phyloP scores from a whole-genome alignment of 257 asterid species.

The Mentha longifolia region DNA sequence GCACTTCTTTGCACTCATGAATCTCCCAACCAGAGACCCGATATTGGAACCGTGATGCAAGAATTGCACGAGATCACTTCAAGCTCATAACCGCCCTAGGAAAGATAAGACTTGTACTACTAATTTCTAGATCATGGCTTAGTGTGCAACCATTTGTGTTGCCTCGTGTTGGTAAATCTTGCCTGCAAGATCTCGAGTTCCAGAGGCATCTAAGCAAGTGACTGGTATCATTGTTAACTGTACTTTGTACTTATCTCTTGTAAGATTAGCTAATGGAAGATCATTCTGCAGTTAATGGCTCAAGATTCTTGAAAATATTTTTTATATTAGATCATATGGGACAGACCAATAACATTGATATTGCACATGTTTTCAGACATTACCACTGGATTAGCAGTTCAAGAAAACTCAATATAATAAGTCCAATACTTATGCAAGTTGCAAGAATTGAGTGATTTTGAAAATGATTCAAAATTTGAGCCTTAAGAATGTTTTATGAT shows the following conservation, averaged over 20 bases:
- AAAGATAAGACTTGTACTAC: constrained; percentile 21
- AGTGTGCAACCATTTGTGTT: constrained; percentile 31
- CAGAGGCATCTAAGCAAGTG: constrained; percentile 29
- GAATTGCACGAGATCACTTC: constrained; percentile 50
- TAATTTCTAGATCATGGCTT: constrained; percentile 37
- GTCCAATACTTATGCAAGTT: no score
- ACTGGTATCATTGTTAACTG: constrained; percentile 28
- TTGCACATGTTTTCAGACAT: neutral
- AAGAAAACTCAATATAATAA: no score
- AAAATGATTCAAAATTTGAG: neutral
- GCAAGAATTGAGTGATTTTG: neutral
- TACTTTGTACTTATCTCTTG: constrained; percentile 32
- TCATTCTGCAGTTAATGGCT: constrained; percentile 14
- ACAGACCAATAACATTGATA: neutral
- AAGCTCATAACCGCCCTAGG: constrained; percentile 22
- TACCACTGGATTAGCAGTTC: no score
- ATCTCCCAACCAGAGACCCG: constrained; percentile 68
- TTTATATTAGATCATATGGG: neutral
- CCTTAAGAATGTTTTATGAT: constrained; percentile 24
- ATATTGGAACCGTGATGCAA: constrained; percentile 62
- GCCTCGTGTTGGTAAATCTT: neutral
- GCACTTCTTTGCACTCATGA: constrained; percentile 89
- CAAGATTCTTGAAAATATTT: no score
- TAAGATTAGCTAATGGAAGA: constrained; percentile 25
- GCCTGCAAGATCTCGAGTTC: neutral